Evolutionary conservation across 257 asterid species (phyloP).

Genomic region (Primulina eburnea): DNA sequence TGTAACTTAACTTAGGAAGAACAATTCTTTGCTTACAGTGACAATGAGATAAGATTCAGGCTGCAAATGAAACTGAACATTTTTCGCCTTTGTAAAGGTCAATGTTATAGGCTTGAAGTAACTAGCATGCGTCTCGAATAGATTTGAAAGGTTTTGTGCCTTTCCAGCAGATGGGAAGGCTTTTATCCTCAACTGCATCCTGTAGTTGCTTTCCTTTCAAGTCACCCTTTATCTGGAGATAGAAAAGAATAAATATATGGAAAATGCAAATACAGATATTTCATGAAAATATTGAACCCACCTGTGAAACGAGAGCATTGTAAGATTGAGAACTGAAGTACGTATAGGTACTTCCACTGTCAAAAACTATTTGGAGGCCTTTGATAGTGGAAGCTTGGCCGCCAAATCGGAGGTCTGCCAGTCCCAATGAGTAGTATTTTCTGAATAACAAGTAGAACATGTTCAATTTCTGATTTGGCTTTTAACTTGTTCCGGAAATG

Average conservation of each 20-base stretch:
- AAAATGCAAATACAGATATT: not conserved
- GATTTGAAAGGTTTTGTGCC: slow-evolving; percentile 65
- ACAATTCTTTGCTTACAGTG: slow-evolving; percentile 45
- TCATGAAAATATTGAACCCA: slow-evolving; percentile 15
- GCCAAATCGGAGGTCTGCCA: slow-evolving; percentile 43
- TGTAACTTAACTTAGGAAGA: not conserved
- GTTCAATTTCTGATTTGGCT: slow-evolving; percentile 10
- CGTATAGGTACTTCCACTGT: slow-evolving; percentile 71
- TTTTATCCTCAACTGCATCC: slow-evolving; percentile 55
- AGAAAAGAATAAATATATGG: slow-evolving; percentile 12
- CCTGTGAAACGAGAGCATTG: slow-evolving; percentile 42
- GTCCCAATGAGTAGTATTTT: slow-evolving; percentile 51
- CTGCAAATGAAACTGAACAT: slow-evolving; percentile 53
- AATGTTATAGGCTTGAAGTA: slow-evolving; percentile 68
- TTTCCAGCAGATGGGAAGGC: slow-evolving; percentile 90
- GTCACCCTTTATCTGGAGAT: slow-evolving; percentile 49
- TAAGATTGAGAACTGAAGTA: slow-evolving; percentile 57
- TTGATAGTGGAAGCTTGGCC: slow-evolving; percentile 47
- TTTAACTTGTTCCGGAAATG: not conserved
- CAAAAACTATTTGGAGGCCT: slow-evolving; percentile 52
- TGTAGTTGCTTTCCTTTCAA: slow-evolving; percentile 37
- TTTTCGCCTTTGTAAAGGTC: slow-evolving; percentile 46
- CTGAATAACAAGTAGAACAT: slow-evolving; percentile 32
- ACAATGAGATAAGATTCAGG: slow-evolving; percentile 76
- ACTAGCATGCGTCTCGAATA: slow-evolving; percentile 37